Conservation (phyloP, 768 basidiomycete species). For the Crassisporium funariophilum region DNA sequence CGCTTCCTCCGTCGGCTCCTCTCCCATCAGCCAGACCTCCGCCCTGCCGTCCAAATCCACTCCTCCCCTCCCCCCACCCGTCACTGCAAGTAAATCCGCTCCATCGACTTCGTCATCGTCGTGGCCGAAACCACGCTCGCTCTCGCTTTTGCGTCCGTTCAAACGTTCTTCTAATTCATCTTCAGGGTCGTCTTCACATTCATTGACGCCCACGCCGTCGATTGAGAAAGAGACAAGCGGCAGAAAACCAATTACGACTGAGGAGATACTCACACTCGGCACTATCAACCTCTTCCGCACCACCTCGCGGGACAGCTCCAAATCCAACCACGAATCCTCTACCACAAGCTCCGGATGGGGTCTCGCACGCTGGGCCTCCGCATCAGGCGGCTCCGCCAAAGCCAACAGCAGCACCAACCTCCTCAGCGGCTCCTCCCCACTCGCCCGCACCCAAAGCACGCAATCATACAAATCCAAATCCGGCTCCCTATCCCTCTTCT, state of each 20-base stretch:
- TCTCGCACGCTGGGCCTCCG: conserved; percentile 35
- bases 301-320: conserved; percentile 28
- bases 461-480: conserved; percentile 32
- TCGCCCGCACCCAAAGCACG: conserved; percentile 35
- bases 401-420: conserved; percentile 14
- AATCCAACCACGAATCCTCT: conserved; percentile 13
- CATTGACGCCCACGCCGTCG: conserved; percentile 42
- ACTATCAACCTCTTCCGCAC: conserved; percentile 42
- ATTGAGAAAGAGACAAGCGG: conserved; percentile 27
- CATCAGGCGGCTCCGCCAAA: conserved; percentile 17
- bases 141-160: conserved; percentile 30
- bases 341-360: conserved; percentile 24
- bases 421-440: conserved; percentile 29
- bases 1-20: conserved; percentile 24
- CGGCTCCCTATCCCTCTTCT: conserved; percentile 15
- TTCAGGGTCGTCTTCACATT: conserved; percentile 31
- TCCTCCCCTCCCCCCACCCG: conserved; percentile 2
- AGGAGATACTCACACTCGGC: conserved; percentile 40
- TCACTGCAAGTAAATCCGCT: conserved; percentile 11
- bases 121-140: conserved; percentile 29
- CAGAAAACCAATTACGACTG: conserved; percentile 31
- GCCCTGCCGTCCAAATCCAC: conserved; percentile 12
- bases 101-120: conserved; percentile 25
- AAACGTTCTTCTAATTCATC: conserved; percentile 28
- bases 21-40: conserved; percentile 21